phyloP scores from a whole-genome alignment of 83 land plant species.

The Diphasiastrum complanatum region DNA sequence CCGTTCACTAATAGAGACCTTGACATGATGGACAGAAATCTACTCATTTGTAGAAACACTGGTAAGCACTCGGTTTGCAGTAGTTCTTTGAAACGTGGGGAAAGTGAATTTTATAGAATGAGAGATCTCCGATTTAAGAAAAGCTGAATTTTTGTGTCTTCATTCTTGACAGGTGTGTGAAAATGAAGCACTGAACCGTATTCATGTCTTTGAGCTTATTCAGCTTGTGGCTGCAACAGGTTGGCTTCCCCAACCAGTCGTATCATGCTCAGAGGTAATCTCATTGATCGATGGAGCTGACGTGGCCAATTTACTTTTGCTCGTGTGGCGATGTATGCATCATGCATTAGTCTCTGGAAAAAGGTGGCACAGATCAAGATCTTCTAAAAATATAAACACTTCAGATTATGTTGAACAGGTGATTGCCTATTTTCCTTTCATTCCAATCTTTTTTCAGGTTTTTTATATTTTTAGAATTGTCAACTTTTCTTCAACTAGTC shows the following conservation, averaged over 20 bases:
- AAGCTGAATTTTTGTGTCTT: not conserved
- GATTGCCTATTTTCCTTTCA: no score
- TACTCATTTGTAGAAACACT: no score
- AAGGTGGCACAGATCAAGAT: no score
- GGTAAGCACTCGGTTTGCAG: no score
- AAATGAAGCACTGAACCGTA: constrained; percentile 18
- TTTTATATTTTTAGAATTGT: no score
- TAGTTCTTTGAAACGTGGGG: not conserved
- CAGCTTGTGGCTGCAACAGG: constrained; percentile 25
- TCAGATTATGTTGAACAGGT: no score
- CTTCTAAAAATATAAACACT: no score
- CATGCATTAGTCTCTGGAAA: constrained; percentile 30
- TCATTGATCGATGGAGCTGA: constrained; percentile 29
- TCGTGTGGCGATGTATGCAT: constrained; percentile 38
- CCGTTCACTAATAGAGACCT: no score
- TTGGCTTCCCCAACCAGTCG: constrained; percentile 37
- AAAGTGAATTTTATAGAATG: no score
- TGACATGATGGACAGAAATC: no score
- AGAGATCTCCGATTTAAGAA: not conserved
- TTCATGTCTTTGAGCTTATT: constrained; percentile 24
- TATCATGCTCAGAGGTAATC: constrained; percentile 25
- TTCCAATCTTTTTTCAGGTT: no score
- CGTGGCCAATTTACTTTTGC: constrained; percentile 25
- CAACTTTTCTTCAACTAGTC: no score
- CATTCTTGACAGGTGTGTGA: constrained; percentile 4